A percentile compares a stretch with the other conserved stretches of the same genome.
Conservation (phyloP, 176 grass and related monocot genomes). For the Canna indica region DNA sequence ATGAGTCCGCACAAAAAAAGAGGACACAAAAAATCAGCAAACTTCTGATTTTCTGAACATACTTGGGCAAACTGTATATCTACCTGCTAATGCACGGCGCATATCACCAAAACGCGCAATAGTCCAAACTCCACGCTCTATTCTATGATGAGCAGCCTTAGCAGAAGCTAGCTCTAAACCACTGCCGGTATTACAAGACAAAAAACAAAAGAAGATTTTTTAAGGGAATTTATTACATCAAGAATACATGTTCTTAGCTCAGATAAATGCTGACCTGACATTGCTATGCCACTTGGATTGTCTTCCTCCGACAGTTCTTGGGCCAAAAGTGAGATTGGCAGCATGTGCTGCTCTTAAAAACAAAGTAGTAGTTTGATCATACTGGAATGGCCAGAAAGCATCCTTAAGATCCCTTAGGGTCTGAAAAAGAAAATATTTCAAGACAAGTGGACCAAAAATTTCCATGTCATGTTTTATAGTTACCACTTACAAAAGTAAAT, state of each 20-base stretch:
- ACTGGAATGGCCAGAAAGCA: slow-evolving; percentile 86
- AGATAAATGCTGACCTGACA: slow-evolving; percentile 42
- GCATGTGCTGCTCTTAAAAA: slow-evolving; percentile 64
- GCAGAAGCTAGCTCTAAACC: slow-evolving; percentile 78
- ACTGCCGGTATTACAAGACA: slow-evolving; percentile 25
- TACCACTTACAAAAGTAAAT: neutral
- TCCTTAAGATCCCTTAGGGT: slow-evolving; percentile 67
- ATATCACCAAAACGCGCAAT: slow-evolving; percentile 82
- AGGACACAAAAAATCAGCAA: neutral
- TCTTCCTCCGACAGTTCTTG: slow-evolving; percentile 31
- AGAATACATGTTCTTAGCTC: no score
- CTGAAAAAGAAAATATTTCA: slow-evolving; percentile 33
- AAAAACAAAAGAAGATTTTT: slow-evolving; percentile 8
- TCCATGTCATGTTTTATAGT: neutral
- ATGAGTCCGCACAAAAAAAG: no score
- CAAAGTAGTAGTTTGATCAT: slow-evolving; percentile 47
- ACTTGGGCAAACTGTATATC: neutral
- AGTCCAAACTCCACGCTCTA: slow-evolving; percentile 80
- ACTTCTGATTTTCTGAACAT: neutral
- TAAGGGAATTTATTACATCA: neutral
- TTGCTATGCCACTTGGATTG: slow-evolving; percentile 30
- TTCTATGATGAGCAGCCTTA: slow-evolving; percentile 79
- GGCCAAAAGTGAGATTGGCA: slow-evolving; percentile 37
- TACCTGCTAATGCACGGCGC: slow-evolving; percentile 81
- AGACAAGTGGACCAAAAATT: neutral